Evolutionary conservation across 352 stramenopile species (phyloP).

Genomic region (Phytopythium sindhum): DNA sequence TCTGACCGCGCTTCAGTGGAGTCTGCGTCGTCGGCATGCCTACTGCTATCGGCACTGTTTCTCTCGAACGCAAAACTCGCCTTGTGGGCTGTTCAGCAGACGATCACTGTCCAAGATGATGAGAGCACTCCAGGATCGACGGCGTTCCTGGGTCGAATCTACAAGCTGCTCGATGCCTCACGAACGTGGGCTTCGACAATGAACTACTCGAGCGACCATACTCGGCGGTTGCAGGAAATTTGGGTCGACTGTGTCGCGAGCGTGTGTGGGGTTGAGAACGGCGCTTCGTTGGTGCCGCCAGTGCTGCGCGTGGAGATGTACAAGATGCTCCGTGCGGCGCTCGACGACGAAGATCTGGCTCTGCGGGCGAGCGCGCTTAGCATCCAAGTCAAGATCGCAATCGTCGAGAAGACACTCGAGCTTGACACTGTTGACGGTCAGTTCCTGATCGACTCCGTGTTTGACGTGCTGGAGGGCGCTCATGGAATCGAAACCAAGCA

Average conservation of each 20-base stretch:
- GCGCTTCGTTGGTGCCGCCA: constrained; percentile 57
- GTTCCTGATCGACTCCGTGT: constrained; percentile 69
- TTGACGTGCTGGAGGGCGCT: constrained; percentile 65
- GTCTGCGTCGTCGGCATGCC: constrained; percentile 54
- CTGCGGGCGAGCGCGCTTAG: constrained; percentile 70
- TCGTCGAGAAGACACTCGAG: constrained; percentile 82
- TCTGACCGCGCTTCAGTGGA: constrained; percentile 46
- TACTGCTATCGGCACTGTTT: constrained; percentile 76
- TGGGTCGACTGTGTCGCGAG: constrained; percentile 82
- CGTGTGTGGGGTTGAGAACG: constrained; percentile 73
- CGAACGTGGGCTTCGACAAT: constrained; percentile 27
- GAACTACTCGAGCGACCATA: constrained; percentile 37
- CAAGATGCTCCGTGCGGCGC: constrained; percentile 61
- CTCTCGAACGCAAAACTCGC: constrained; percentile 82
- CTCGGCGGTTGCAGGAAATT: constrained; percentile 63
- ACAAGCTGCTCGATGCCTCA: constrained; percentile 64
- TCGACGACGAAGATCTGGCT: constrained; percentile 76
- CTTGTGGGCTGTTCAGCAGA: constrained; percentile 68
- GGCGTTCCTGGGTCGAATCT: constrained; percentile 39
- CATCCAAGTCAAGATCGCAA: constrained; percentile 79
- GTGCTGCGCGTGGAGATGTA: constrained; percentile 71
- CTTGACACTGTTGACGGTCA: constrained; percentile 51
- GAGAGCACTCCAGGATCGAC: constrained; percentile 31
- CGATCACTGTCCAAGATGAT: constrained; percentile 17
- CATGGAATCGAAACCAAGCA: constrained; percentile 51